phyloP scores from a whole-genome alignment of 768 basidiomycete species.

The Russula olivacea region DNA sequence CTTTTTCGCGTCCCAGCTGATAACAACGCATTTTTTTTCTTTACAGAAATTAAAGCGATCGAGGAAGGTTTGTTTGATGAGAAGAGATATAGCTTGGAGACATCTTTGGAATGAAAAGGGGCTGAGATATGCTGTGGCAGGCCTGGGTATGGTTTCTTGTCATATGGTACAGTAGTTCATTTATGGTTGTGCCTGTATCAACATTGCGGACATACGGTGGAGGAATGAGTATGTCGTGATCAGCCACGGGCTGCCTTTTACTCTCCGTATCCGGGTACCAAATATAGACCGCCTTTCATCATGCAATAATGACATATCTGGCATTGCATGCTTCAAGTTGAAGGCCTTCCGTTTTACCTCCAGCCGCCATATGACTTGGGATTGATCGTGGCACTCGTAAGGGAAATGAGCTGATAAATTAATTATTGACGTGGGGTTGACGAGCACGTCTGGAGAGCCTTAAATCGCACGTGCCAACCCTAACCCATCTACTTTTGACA shows the following conservation, averaged over 20 bases:
- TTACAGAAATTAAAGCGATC: constrained; percentile 62
- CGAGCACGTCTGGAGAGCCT: too few relatives aligned
- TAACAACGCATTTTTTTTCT: not conserved
- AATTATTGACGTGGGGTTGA: not conserved
- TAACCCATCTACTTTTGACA: not conserved
- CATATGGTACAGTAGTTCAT: not conserved
- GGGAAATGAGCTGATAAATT: not conserved
- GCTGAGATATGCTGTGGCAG: not conserved
- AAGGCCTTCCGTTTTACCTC: too few relatives aligned
- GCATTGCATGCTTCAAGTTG: too few relatives aligned
- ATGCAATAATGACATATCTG: not conserved
- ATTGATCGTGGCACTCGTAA: too few relatives aligned
- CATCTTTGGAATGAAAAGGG: not conserved
- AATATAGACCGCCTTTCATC: not conserved
- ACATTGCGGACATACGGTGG: constrained; percentile 5
- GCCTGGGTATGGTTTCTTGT: not conserved
- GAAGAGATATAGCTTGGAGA: constrained; percentile 28
- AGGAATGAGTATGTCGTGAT: not conserved
- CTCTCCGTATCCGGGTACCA: not conserved
- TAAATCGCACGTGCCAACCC: not conserved
- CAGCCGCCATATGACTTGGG: too few relatives aligned
- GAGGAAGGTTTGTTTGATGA: constrained; percentile 43
- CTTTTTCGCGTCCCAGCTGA: not conserved
- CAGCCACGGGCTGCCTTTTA: not conserved
- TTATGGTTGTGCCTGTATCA: not conserved